A percentile compares a stretch with the other conserved stretches of the same genome.
Conservation (phyloP, 2,329 filamentous ascomycete genomes). For the Xylariaceae sp. region DNA sequence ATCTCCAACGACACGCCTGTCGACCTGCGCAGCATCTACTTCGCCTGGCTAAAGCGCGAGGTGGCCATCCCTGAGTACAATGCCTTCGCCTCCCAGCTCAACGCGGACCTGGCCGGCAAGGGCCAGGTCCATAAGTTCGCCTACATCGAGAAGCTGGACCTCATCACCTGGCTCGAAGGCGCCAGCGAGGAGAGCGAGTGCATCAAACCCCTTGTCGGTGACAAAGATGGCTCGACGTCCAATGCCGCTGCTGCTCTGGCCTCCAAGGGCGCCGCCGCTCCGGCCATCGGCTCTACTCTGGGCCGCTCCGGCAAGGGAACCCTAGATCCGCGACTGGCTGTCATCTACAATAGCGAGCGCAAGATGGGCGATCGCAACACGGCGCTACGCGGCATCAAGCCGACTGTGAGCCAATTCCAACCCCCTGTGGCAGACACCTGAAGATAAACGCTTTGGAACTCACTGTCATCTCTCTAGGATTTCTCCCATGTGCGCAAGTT, state of each 20-base stretch:
- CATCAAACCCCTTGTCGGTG: conserved; percentile 77
- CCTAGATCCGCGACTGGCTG: conserved; percentile 75
- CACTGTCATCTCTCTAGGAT: conserved; percentile 55
- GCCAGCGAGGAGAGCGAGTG: conserved; percentile 88
- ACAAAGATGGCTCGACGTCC: conserved; percentile 47
- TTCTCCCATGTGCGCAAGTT: conserved; percentile 91
- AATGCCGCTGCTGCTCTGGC: conserved; percentile 37
- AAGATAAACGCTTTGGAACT: conserved; percentile 1
- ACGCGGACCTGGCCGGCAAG: conserved; percentile 66
- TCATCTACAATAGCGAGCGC: conserved; percentile 88
- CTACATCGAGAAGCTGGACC: conserved; percentile 86
- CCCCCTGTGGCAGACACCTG: not conserved
- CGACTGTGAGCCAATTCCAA: conserved; percentile 59
- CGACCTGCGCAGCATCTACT: conserved; percentile 91
- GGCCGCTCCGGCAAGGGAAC: conserved; percentile 59
- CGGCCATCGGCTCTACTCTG: conserved; percentile 41
- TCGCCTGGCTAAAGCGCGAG: conserved; percentile 93
- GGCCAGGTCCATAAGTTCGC: conserved; percentile 80
- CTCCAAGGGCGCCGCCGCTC: conserved; percentile 36
- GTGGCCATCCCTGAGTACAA: conserved; percentile 89
- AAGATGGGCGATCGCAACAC: conserved; percentile 91
- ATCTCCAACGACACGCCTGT: conserved; percentile 70
- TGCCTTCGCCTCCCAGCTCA: conserved; percentile 72
- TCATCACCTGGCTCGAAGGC: conserved; percentile 91
- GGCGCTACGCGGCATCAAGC: conserved; percentile 79